Evolutionary conservation across 2,329 filamentous ascomycete genomes (phyloP), one percentile per base, ranked within the genome.

Genomic region (Epichloe brachyelytri): DNA sequence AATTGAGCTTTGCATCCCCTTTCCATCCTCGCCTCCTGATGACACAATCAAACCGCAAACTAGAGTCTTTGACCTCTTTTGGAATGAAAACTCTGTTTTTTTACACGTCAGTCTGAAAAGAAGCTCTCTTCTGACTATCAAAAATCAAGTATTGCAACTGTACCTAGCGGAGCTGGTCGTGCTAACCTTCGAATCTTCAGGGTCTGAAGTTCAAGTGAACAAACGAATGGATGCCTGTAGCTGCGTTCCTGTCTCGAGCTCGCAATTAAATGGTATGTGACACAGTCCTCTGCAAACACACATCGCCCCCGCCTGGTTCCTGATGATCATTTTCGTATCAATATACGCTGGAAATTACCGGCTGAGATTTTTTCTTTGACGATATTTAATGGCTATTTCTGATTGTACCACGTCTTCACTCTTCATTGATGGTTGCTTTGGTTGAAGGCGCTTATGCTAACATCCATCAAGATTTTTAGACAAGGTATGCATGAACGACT

Each of bases 281-380:
- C 7, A 20, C 3, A 4, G 8, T 17, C 22, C 12, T 30, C 11
- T 20, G 7, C 17, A 43, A 8, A 20, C 34, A n/a, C 43, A 22
- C 36, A 4, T 30, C 30, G 11, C 10, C 38, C 48, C 34, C 15
- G 44, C 14, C 38, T 46, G 34, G 53, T 62, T 60, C 54, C 56
- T 68, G 66, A 70, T 88, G 84, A 85, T 77, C 76, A 79, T 79
- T 82, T 86, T 69, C 66, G 72, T 76, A 77, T 74, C 71, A 75
- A 76, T 71, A 76, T 77, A 79, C 78, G 79, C 86, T 88, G 90
- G 87, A 87, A 91, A 93, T 94, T 94, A 94, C 88, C 88, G 88
- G 82, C 88, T 81, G 86, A 94, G 66, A 48, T 78, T 76, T 76
- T 73, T 73, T 72, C 75, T 67, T 78, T 87, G 87, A 86, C 75